phyloP scores from a whole-genome alignment of 352 stramenopile genomes.

The Phytopythium ostracodes region DNA sequence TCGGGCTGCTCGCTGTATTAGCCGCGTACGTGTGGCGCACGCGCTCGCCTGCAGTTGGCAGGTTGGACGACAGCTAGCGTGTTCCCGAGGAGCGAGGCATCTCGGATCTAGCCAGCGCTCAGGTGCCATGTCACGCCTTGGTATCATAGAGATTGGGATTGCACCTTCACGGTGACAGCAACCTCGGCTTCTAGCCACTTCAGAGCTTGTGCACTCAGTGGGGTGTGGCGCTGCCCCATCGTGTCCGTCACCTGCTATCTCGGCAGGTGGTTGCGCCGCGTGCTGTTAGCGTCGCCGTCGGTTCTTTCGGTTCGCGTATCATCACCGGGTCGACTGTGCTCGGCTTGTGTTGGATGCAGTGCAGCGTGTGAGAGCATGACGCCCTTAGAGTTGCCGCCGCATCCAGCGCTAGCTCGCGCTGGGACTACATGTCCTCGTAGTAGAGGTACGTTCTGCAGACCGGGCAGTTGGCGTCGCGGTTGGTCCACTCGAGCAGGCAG shows the following conservation, averaged over 20 bases:
- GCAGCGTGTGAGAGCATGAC: neutral
- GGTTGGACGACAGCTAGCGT: conserved; percentile 7
- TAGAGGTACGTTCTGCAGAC: conserved; percentile 85
- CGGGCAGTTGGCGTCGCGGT: conserved; percentile 80
- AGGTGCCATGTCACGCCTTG: neutral
- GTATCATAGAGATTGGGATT: neutral
- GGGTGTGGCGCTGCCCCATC: neutral
- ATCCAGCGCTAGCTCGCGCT: neutral
- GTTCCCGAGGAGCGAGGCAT: neutral
- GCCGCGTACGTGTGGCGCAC: conserved; percentile 31
- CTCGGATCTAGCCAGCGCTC: neutral
- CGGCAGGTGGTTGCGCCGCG: neutral
- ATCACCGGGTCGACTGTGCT: neutral
- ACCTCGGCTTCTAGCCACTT: neutral
- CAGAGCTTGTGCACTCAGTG: too few relatives aligned
- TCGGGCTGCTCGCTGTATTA: conserved; percentile 27
- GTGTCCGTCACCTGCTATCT: neutral
- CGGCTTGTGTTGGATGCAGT: too few relatives aligned
- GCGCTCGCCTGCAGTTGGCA: conserved; percentile 16
- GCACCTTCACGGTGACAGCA: neutral
- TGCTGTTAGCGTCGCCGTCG: neutral
- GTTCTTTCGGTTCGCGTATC: neutral
- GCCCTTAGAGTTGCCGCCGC: neutral
- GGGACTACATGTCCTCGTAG: conserved; percentile 67
- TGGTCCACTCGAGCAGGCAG: conserved; percentile 85